Percentiles rank a stretch among this genome's conserved stretches.
Evolutionary conservation across 805 yeast genomes (phyloP).

Genomic region (Zygoascus biomembranicola): DNA sequence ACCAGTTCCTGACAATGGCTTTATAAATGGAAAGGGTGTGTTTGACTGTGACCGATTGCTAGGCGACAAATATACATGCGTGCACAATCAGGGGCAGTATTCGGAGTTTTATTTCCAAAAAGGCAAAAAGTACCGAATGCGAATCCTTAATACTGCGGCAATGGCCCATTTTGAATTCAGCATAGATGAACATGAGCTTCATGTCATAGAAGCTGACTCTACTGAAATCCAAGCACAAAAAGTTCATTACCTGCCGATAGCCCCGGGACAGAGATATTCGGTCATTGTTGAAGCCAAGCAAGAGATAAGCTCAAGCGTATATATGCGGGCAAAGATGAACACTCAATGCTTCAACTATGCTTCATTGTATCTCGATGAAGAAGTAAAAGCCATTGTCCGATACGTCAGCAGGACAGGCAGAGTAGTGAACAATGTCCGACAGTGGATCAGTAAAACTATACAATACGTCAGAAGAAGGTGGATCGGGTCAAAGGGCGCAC

Average conservation of each 20-base stretch:
- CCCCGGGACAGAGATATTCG: slow-evolving; percentile 79
- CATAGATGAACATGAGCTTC: slow-evolving; percentile 21
- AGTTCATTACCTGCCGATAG: slow-evolving; percentile 23
- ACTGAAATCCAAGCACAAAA: slow-evolving; percentile 16
- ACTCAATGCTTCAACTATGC: slow-evolving; percentile 54
- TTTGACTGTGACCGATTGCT: slow-evolving; percentile 21
- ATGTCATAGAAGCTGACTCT: slow-evolving; percentile 29
- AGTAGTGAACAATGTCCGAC: not conserved
- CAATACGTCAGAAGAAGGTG: not conserved
- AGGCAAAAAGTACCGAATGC: slow-evolving; percentile 11
- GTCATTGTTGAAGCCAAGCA: slow-evolving; percentile 43
- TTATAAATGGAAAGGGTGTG: slow-evolving; percentile 33
- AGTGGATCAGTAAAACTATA: not conserved
- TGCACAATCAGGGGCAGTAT: slow-evolving; percentile 4
- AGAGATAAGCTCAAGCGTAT: not conserved
- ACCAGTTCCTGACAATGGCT: slow-evolving; percentile 34
- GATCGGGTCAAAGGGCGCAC: not conserved
- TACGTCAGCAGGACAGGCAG: not conserved
- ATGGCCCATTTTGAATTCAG: slow-evolving; percentile 24
- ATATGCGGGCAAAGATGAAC: slow-evolving; percentile 25
- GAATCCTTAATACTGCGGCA: slow-evolving; percentile 26
- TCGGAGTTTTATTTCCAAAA: slow-evolving; percentile 7
- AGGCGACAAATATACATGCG: slow-evolving; percentile 10
- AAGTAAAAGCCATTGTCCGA: slow-evolving; percentile 41
- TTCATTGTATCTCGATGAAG: slow-evolving; percentile 33